A percentile compares a stretch with the other conserved stretches of the same genome.
Conservation (phyloP, 225 moss, liverwort and hornwort genomes). For the Sphagnum tenellum region DNA sequence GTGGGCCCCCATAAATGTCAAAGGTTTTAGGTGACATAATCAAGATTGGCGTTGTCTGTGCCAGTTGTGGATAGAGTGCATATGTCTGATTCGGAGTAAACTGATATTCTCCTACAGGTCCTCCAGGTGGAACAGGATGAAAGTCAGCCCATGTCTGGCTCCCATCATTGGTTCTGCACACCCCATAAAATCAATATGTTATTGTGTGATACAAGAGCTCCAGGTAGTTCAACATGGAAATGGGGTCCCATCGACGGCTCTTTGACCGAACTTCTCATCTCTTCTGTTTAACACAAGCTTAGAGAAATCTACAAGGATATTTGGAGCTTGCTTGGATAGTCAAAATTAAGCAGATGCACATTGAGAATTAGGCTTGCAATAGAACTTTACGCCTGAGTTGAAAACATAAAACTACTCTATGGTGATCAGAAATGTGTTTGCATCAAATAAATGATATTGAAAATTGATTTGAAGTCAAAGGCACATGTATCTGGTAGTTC, state of each 20-base stretch:
- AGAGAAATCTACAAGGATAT: too few species aligned
- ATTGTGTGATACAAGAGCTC: neutral
- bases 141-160: conserved; percentile 64
- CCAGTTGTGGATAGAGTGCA: conserved; percentile 62
- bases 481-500: too few species aligned
- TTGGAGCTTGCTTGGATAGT: too few species aligned
- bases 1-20: conserved; percentile 44
- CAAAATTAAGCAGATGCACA: too few species aligned
- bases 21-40: conserved; percentile 18
- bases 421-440: too few species aligned
- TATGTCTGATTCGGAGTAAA: conserved; percentile 56
- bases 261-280: neutral
- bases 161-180: conserved; percentile 50
- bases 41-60: conserved; percentile 37
- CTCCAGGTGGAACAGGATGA: conserved; percentile 47
- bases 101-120: conserved; percentile 63
- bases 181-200: neutral
- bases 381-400: too few species aligned
- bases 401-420: too few species aligned
- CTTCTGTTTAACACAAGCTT: too few species aligned
- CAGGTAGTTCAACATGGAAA: neutral
- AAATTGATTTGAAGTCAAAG: too few species aligned
- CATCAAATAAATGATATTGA: too few species aligned
- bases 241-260: neutral
- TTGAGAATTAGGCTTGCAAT: too few species aligned